These are phyloP conservation scores for Solanum verrucosum DNA, from an alignment of 257 asterid species.

Conservation along the genomic window DNA sequence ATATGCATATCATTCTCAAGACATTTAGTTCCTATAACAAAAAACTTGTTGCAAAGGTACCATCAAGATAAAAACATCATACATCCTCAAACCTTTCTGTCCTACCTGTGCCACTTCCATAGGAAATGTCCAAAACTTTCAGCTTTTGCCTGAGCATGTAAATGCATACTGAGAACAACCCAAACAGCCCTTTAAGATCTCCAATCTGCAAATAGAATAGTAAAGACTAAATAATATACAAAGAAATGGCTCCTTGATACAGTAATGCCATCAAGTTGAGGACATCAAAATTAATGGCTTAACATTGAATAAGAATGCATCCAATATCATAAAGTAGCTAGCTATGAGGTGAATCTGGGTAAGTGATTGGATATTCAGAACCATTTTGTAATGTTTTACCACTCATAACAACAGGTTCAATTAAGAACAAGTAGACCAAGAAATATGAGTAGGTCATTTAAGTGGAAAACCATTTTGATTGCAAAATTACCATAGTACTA, in stretches of 20 bases:
- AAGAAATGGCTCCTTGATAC: background rate
- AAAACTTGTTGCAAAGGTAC: background rate
- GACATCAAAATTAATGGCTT: background rate
- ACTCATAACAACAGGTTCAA: background rate
- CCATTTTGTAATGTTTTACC: background rate
- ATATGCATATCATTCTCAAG: background rate
- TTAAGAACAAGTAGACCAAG: background rate
- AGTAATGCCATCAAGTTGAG: background rate
- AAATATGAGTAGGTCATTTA: background rate
- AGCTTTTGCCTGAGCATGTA: slow-evolving; percentile 62
- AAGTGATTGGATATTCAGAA: background rate
- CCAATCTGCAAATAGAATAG: slow-evolving; percentile 60
- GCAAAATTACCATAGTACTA: too few species aligned
- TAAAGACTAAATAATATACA: background rate
- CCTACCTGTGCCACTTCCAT: slow-evolving; percentile 77
- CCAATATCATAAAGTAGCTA: background rate
- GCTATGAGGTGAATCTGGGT: background rate
- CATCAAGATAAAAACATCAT: background rate
- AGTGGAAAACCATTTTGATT: too few species aligned
- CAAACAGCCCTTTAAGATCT: slow-evolving; percentile 80
- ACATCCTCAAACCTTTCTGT: background rate
- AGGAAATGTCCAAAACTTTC: slow-evolving; percentile 62
- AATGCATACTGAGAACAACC: slow-evolving; percentile 59
- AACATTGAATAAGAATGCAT: background rate
- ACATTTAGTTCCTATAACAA: background rate